Conservation (phyloP, 306 rosid species). For the Dryas octopetala region DNA sequence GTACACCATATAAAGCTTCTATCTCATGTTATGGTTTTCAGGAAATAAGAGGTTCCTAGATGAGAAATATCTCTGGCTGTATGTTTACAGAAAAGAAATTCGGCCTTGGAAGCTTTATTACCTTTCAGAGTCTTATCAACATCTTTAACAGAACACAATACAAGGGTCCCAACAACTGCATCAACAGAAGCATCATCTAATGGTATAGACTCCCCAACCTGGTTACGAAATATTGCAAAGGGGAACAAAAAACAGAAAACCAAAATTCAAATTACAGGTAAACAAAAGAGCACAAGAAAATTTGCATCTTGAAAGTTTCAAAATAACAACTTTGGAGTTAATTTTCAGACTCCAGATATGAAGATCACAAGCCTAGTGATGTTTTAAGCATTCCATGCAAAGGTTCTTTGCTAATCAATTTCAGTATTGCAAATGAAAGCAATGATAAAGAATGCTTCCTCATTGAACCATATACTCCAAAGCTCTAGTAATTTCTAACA, state of each 20-base stretch:
- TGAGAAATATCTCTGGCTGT: not conserved
- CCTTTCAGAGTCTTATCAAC: constrained; percentile 69
- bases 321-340: too few relatives aligned
- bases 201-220: constrained; percentile 92
- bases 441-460: too few relatives aligned
- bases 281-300: not conserved
- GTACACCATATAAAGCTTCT: too few relatives aligned
- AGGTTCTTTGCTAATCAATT: too few relatives aligned
- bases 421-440: too few relatives aligned
- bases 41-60: not conserved
- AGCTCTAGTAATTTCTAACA: not conserved
- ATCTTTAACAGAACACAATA: constrained; percentile 85
- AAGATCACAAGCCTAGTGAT: too few relatives aligned
- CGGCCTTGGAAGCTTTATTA: constrained; percentile 26
- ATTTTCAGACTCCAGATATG: too few relatives aligned
- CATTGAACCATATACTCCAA: too few relatives aligned
- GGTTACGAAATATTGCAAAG: not conserved
- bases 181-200: constrained; percentile 83
- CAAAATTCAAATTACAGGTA: not conserved
- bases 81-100: constrained; percentile 2
- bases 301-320: not conserved
- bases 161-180: constrained; percentile 93
- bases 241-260: not conserved
- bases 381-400: too few relatives aligned
- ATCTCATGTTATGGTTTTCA: too few relatives aligned